Percentiles rank a stretch among this genome's conserved stretches.
phyloP scores from a whole-genome alignment of 441 rosid genomes.

The Corymbia citriodora region DNA sequence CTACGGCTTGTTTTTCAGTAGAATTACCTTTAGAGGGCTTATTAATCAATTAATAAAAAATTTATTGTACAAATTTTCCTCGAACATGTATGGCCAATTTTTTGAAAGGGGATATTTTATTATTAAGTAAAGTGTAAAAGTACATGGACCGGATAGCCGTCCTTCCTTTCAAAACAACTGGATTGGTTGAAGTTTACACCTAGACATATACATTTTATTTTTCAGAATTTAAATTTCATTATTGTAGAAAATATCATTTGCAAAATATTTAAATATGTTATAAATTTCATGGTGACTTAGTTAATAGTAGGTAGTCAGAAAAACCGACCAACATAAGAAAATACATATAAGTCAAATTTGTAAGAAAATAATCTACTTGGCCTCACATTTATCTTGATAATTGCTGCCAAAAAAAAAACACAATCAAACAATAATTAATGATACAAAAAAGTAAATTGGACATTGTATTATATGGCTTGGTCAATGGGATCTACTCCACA shows the following conservation, averaged over 20 bases:
- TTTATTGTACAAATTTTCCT: background rate
- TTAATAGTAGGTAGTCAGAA: too few species aligned
- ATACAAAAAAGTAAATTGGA: fast-evolving
- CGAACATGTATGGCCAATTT: background rate
- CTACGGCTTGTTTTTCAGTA: background rate
- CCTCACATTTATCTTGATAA: too few species aligned
- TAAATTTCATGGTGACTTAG: too few species aligned
- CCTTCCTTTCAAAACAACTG: background rate
- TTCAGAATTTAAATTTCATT: background rate
- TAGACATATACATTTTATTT: background rate
- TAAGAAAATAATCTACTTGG: too few species aligned
- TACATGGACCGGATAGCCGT: background rate
- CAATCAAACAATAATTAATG: background rate
- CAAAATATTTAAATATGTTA: too few species aligned
- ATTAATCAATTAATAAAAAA: background rate
- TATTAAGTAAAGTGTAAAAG: background rate
- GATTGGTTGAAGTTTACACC: background rate
- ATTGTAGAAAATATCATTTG: too few species aligned
- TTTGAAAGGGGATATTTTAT: background rate
- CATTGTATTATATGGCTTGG: fast-evolving
- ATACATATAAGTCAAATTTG: too few species aligned
- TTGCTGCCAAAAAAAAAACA: background rate
- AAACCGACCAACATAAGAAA: too few species aligned
- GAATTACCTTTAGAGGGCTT: background rate
- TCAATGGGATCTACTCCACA: fast-evolving